Base-by-base conservation (phyloP, 164 flowering plant genomes). In the Vitis rupestris region DNA sequence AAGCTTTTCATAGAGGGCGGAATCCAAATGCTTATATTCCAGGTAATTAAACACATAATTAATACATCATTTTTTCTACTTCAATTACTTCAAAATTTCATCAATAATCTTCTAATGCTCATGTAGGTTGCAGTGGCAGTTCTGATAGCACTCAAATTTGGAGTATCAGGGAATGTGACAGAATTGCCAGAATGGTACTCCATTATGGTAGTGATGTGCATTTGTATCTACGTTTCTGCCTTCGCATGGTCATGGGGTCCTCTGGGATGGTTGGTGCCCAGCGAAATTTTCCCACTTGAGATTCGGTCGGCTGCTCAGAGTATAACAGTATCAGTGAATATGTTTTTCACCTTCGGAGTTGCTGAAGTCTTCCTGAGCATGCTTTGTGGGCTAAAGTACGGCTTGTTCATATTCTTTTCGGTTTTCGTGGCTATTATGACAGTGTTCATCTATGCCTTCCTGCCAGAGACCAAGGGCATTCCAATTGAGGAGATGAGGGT, bases 141-240 rank as follows among this genome's bases (percentile, higher is more conserved):
- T 4, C 29, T 51, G 17, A 64, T 71, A 9, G 69, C 55, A 2
- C 19, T 17, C 9, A 71, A 71, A 31, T 71, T 71, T 59, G 74
- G 74, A 16, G 58, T 59, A 14, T 11, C 50, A 3, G 74, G 74
- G 47, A 54, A 65, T 13, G 64, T 69, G 3, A 69, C 64, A 10
- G 30, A 9, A 3, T 16, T 71, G 59, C 59, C 57, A 14, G 52
- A 71, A 23, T 65, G 74, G 69, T 72, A 65, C 23, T 64, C 74
- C 2, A 30, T 59, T 11, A 11, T 29, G 10, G 70, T 65, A 29
- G 74, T 64, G 50, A 12, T 56, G 19, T 71, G 64, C 69, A 64
- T 31, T 30, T 61, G 50, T 6, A 44, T 9, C 9, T 37, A 61
- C 17, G 64, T 61, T 10, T 12, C 49, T 11, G 64, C 48, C 8